phyloP scores from a whole-genome alignment of 257 asterid species.

The Eustoma russellianum region DNA sequence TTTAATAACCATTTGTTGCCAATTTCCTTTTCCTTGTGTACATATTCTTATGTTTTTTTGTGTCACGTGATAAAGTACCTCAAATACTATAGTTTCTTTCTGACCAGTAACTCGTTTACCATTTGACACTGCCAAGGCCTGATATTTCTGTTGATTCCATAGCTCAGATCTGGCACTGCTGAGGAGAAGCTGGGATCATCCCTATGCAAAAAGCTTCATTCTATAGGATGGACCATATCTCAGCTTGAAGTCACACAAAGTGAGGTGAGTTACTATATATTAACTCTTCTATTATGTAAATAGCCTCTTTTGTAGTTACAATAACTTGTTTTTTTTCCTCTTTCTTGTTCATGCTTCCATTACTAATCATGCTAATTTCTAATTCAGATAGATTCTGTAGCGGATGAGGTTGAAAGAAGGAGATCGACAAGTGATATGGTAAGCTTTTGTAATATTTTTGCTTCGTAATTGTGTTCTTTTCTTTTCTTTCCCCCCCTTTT shows the following conservation, averaged over 20 bases:
- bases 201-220: constrained; percentile 53
- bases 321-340: neutral
- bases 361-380: constrained; percentile 6
- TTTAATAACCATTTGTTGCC: neutral
- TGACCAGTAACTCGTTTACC: no score
- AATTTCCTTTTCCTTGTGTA: neutral
- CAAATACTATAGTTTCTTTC: neutral
- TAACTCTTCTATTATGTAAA: constrained; percentile 1
- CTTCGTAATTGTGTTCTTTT: no score
- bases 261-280: constrained; percentile 46
- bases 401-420: constrained; percentile 79
- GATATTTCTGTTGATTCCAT: constrained; percentile 48
- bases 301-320: no score
- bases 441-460: constrained; percentile 10
- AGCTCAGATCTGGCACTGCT: constrained; percentile 96
- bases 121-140: constrained; percentile 10
- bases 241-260: constrained; percentile 50
- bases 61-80: no score
- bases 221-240: constrained; percentile 71
- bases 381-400: constrained; percentile 80
- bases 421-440: constrained; percentile 76
- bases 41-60: no score
- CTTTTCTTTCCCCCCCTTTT: no score
- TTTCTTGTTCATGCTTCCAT: neutral
- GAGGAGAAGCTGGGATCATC: constrained; percentile 60